Percentiles rank a stretch among this genome's conserved stretches.
These are phyloP conservation scores for Myotisia sp. DNA, from an alignment of 2,329 filamentous ascomycete species.

Conservation along the genomic window DNA sequence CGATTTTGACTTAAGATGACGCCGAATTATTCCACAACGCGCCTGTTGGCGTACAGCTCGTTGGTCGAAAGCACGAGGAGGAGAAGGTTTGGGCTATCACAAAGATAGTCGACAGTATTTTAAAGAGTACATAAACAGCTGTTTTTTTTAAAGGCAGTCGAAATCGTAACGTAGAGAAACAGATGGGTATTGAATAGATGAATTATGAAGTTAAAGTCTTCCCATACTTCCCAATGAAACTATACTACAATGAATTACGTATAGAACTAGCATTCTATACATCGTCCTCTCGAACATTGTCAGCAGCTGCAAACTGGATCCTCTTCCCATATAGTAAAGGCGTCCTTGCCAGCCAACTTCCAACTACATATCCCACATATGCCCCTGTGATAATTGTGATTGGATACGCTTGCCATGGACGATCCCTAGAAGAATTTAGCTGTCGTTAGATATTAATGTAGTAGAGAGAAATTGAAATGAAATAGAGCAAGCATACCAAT, in stretches of 20 bases:
- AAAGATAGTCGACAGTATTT: conserved; percentile 2
- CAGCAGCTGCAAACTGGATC: conserved; percentile 19
- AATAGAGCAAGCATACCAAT: conserved; percentile 50
- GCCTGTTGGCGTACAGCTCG: conserved; percentile 35
- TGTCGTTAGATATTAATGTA: too few species aligned
- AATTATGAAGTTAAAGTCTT: too few species aligned
- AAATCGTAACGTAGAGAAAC: too few species aligned
- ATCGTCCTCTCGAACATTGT: conserved; percentile 11
- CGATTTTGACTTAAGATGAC: conserved; percentile 27
- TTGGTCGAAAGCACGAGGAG: conserved; percentile 38
- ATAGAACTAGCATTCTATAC: conserved; percentile 1
- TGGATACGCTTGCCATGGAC: conserved; percentile 98
- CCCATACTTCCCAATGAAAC: too few species aligned
- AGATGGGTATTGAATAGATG: too few species aligned
- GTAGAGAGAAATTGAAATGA: not conserved
- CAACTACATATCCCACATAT: conserved; percentile 63
- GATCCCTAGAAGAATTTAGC: conserved; percentile 55
- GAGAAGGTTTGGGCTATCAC: conserved; percentile 29
- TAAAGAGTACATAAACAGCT: not conserved
- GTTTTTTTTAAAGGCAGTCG: not conserved
- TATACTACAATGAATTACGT: not conserved
- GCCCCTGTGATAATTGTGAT: conserved; percentile 76
- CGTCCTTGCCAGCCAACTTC: conserved; percentile 27
- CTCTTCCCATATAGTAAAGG: conserved; percentile 24
- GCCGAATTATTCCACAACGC: conserved; percentile 35